Percentiles rank a stretch among this genome's conserved stretches.
phyloP scores from a whole-genome alignment of 108 stramenopile species.

The Nitzschia sp. region DNA sequence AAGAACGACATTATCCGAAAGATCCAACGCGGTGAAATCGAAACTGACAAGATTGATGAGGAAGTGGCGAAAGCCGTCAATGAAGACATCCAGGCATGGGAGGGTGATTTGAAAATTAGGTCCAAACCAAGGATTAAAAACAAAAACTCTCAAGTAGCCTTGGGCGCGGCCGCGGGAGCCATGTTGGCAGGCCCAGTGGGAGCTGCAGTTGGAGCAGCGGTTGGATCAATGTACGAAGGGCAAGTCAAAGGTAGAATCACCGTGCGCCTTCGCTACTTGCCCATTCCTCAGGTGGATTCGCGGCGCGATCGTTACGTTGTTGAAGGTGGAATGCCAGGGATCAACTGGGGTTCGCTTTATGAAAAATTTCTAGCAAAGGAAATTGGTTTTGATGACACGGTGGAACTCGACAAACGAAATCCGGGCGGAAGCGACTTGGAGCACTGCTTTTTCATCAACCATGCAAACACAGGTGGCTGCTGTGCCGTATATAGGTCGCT shows the following conservation, averaged over 20 bases:
- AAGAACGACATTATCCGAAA: conserved; percentile 49
- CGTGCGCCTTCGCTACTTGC: conserved; percentile 63
- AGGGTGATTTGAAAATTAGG: conserved; percentile 67
- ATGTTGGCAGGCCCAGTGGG: conserved; percentile 79
- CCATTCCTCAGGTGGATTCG: conserved; percentile 51
- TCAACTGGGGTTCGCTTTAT: conserved; percentile 76
- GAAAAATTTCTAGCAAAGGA: conserved; percentile 37
- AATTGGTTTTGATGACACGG: conserved; percentile 2
- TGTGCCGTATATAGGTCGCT: conserved; percentile 74
- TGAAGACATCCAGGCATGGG: conserved; percentile 48
- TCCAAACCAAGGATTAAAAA: conserved; percentile 80
- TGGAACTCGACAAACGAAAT: background rate
- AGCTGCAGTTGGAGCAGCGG: conserved; percentile 77
- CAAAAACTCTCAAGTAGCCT: conserved; percentile 71
- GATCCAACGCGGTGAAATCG: conserved; percentile 45
- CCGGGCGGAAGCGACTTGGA: conserved; percentile 61
- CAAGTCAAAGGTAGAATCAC: conserved; percentile 65
- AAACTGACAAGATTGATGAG: conserved; percentile 42
- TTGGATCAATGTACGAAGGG: conserved; percentile 79
- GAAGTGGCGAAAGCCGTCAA: conserved; percentile 14
- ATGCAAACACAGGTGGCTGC: conserved; percentile 74
- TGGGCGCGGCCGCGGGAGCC: conserved; percentile 74
- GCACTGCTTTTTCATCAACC: conserved; percentile 81
- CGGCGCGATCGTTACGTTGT: conserved; percentile 50
- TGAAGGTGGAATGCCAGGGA: conserved; percentile 74